A percentile compares a stretch with the other conserved stretches of the same genome.
Conservation (phyloP, 305 asterid genomes). For the Fraxinus platypoda region DNA sequence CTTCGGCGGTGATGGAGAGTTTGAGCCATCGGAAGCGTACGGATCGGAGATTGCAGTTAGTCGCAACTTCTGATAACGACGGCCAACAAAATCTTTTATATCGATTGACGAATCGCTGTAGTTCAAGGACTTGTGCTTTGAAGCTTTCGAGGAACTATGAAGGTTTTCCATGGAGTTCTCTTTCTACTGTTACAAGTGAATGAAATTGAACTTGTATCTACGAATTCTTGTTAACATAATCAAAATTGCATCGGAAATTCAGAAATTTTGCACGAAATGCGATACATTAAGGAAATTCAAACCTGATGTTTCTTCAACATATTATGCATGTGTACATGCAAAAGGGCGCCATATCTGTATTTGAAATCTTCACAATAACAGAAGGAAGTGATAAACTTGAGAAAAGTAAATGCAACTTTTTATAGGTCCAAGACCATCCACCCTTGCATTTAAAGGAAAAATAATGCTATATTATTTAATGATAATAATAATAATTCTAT, state of each 20-base stretch:
- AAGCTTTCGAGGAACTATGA: constrained; percentile 32
- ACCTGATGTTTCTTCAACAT: not conserved
- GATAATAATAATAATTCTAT: not conserved
- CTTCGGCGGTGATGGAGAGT: not conserved
- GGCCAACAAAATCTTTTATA: constrained; percentile 24
- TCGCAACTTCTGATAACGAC: not conserved
- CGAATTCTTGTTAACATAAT: not conserved
- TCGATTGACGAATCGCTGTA: constrained; percentile 39
- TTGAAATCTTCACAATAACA: not conserved
- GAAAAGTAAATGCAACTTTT: not conserved
- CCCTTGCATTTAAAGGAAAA: not conserved
- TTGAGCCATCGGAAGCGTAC: not conserved
- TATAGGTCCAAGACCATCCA: not conserved
- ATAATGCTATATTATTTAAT: not conserved
- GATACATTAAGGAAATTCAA: not conserved
- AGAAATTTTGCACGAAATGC: not conserved
- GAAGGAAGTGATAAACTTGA: not conserved
- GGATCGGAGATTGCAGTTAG: not conserved
- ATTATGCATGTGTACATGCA: not conserved
- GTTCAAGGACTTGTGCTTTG: constrained; percentile 34
- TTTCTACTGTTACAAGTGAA: not conserved
- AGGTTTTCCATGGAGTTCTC: constrained; percentile 43
- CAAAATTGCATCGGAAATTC: not conserved
- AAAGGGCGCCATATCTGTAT: constrained; percentile 35
- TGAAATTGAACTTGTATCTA: not conserved